These are phyloP conservation scores for Aspergillus vadensis DNA, from an alignment of 2,329 filamentous ascomycete species.

Conservation along the genomic window DNA sequence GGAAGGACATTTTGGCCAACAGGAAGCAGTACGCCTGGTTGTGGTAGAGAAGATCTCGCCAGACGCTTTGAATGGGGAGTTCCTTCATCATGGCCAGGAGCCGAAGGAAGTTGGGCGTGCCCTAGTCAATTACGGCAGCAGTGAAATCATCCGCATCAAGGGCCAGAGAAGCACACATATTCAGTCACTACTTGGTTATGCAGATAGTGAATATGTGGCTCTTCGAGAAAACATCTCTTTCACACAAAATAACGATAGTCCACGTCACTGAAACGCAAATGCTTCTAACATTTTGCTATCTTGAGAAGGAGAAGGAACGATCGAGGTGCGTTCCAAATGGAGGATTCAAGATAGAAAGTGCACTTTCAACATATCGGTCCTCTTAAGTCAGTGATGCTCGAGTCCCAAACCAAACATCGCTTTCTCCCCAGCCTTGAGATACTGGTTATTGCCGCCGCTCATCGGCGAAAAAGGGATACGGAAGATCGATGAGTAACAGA, in stretches of 20 bases:
- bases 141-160: constrained; percentile 81
- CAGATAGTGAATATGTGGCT: constrained; percentile 92
- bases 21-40: constrained; percentile 85
- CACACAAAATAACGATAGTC: constrained; percentile 45
- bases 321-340: neutral
- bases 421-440: neutral
- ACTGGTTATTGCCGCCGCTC: neutral
- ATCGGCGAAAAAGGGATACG: neutral
- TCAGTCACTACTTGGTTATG: constrained; percentile 77
- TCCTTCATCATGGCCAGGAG: constrained; percentile 40
- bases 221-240: constrained; percentile 85
- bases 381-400: neutral
- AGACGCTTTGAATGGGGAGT: constrained; percentile 45
- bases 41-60: constrained; percentile 66
- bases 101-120: constrained; percentile 80
- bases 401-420: neutral
- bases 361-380: neutral
- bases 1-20: constrained; percentile 83
- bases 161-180: constrained; percentile 84
- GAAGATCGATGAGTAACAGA: neutral
- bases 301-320: neutral
- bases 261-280: neutral
- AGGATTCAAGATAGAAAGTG: neutral
- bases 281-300: neutral
- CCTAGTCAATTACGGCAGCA: constrained; percentile 87